Conservation (phyloP, 352 stramenopile species). For the Globisporangium megalacanthum region DNA sequence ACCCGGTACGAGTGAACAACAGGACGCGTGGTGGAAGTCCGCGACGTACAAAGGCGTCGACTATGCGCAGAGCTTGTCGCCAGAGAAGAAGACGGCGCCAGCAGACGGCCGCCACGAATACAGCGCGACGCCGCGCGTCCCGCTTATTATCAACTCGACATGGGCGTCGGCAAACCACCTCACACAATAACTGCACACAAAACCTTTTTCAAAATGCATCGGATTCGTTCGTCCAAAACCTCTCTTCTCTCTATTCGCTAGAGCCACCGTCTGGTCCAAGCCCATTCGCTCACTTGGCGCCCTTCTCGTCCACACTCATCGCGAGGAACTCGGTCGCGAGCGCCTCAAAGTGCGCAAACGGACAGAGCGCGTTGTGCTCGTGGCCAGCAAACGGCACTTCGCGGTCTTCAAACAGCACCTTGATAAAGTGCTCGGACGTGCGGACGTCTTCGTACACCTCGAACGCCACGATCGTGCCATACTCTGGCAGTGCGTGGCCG, state of each 20-base stretch:
- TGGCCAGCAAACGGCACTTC: constrained; percentile 48
- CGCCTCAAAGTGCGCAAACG: constrained; percentile 60
- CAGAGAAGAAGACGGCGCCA: constrained; percentile 13
- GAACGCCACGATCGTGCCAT: constrained; percentile 64
- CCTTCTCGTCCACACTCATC: neutral
- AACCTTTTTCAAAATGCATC: neutral
- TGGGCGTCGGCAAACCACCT: constrained; percentile 24
- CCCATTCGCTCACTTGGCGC: neutral
- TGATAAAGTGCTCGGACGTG: constrained; percentile 45
- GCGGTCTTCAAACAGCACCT: constrained; percentile 55
- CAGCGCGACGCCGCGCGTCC: constrained; percentile 20
- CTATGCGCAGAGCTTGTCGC: constrained; percentile 34
- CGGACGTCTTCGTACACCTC: constrained; percentile 58
- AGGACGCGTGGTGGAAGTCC: constrained; percentile 63
- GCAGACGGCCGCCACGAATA: constrained; percentile 9
- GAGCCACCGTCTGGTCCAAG: neutral
- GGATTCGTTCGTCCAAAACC: neutral
- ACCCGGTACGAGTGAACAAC: constrained; percentile 13
- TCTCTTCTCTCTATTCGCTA: neutral
- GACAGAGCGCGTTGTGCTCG: constrained; percentile 42
- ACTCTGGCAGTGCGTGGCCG: constrained; percentile 45
- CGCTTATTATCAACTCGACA: constrained; percentile 36
- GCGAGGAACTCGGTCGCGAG: constrained; percentile 48
- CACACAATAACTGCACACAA: neutral
- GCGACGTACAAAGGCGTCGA: constrained; percentile 71